Conservation (phyloP, 179 eudicot genomes). For the Heliamphora pulchella region DNA sequence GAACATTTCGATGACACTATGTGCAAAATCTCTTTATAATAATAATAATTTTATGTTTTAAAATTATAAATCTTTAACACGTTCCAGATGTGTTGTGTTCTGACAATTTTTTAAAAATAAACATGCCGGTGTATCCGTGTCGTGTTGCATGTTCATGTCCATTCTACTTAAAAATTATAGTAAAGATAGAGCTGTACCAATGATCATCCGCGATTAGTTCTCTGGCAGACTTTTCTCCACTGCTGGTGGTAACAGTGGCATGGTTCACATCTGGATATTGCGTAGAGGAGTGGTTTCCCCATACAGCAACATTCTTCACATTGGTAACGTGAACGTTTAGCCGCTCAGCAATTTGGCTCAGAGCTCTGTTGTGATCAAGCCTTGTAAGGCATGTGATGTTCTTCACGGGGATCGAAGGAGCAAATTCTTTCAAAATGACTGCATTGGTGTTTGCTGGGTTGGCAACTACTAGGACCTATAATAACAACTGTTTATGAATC, state of each 20-base stretch:
- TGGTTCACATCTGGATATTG: constrained; percentile 73
- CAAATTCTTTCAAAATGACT: constrained; percentile 64
- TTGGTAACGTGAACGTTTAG: constrained; percentile 49
- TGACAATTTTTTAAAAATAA: too few species aligned
- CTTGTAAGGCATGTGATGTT: constrained; percentile 77
- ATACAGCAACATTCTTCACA: constrained; percentile 63
- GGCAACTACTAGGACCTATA: constrained; percentile 67
- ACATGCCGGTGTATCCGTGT: too few species aligned
- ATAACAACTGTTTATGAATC: not conserved
- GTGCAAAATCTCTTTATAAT: too few species aligned
- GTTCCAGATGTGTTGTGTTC: too few species aligned
- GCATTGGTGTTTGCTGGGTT: constrained; percentile 86
- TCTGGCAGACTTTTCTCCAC: constrained; percentile 36
- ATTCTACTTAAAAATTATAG: not conserved
- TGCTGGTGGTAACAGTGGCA: constrained; percentile 36
- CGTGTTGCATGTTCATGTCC: too few species aligned
- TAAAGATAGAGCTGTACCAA: constrained; percentile 32
- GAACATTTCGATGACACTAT: too few species aligned
- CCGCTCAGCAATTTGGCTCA: constrained; percentile 59
- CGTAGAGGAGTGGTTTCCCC: constrained; percentile 89
- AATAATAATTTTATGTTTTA: too few species aligned
- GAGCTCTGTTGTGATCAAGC: constrained; percentile 83
- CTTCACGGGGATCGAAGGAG: constrained; percentile 64
- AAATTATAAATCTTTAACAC: too few species aligned
- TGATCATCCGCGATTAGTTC: constrained; percentile 42